Conservation (phyloP, 176 grass and related monocot genomes). For the Eragrostis curvula region DNA sequence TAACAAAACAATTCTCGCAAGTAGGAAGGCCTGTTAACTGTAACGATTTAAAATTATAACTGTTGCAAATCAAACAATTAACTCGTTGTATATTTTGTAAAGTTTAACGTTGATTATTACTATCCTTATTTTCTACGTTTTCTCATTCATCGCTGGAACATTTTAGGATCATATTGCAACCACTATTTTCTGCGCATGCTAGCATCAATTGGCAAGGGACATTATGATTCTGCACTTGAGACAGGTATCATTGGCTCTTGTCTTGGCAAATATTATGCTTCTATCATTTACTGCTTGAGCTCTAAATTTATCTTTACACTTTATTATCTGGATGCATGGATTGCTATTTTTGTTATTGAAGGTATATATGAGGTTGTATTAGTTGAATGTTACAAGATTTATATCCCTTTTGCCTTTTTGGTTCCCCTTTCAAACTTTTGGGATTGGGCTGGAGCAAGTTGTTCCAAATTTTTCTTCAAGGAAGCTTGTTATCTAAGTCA, state of each 20-base stretch:
- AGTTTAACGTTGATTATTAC: neutral
- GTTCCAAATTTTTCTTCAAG: neutral
- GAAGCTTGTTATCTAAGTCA: slow-evolving; percentile 1
- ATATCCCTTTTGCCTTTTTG: neutral
- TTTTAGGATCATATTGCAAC: slow-evolving; percentile 88
- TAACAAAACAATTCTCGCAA: neutral
- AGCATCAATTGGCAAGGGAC: slow-evolving; percentile 86
- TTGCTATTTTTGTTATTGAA: neutral
- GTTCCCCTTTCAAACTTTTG: neutral
- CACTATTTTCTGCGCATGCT: slow-evolving; percentile 94
- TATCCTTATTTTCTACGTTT: slow-evolving; percentile 26
- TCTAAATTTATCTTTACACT: no score
- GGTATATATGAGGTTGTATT: slow-evolving; percentile 20
- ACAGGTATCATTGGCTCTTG: slow-evolving; percentile 48
- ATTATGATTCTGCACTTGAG: slow-evolving; percentile 82
- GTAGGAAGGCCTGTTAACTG: neutral
- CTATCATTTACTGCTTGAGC: neutral
- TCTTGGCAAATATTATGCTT: slow-evolving; percentile 18
- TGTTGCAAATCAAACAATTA: slow-evolving; percentile 47
- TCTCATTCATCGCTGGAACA: slow-evolving; percentile 41
- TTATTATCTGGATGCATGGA: slow-evolving; percentile 15
- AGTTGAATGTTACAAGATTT: neutral
- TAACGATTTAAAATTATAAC: neutral
- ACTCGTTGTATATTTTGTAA: slow-evolving; percentile 11
- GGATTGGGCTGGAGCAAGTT: neutral